These are phyloP conservation scores for Skeletonema marinoi DNA, from an alignment of 108 stramenopile species.

Conservation along the genomic window DNA sequence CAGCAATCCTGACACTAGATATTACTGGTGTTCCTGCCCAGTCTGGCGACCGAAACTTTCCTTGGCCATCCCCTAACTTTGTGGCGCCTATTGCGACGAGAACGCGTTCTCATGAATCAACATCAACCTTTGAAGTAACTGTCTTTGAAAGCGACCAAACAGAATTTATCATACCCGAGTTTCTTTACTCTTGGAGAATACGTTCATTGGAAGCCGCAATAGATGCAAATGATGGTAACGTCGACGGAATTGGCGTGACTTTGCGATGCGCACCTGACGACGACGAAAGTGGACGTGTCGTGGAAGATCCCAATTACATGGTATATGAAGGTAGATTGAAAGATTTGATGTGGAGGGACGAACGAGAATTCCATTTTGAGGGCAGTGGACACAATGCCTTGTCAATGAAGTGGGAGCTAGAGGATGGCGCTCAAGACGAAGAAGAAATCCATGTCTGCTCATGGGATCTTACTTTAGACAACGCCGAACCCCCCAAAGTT, in stretches of 20 bases:
- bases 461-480: conserved; percentile 62
- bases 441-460: conserved; percentile 39
- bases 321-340: conserved; percentile 29
- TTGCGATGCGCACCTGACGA: conserved; percentile 45
- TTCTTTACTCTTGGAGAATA: conserved; percentile 58
- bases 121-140: conserved; percentile 70
- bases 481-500: conserved; percentile 28
- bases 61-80: conserved; percentile 79
- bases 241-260: conserved; percentile 42
- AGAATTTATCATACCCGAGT: conserved; percentile 74
- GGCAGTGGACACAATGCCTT: conserved; percentile 50
- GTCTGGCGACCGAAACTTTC: conserved; percentile 61
- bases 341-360: conserved; percentile 26
- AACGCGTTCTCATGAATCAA: conserved; percentile 44
- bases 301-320: conserved; percentile 49
- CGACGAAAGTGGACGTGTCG: conserved; percentile 12
- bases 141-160: conserved; percentile 69
- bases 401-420: conserved; percentile 12
- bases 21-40: conserved; percentile 75
- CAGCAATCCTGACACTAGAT: conserved; percentile 78
- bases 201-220: conserved; percentile 62
- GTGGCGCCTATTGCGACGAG: conserved; percentile 35
- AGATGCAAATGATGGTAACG: conserved; percentile 15
- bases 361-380: conserved; percentile 40
- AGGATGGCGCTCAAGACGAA: conserved; percentile 17